Evolutionary conservation across 495 filamentous ascomycete species (phyloP).

Genomic region (Neurospora hispaniola): DNA sequence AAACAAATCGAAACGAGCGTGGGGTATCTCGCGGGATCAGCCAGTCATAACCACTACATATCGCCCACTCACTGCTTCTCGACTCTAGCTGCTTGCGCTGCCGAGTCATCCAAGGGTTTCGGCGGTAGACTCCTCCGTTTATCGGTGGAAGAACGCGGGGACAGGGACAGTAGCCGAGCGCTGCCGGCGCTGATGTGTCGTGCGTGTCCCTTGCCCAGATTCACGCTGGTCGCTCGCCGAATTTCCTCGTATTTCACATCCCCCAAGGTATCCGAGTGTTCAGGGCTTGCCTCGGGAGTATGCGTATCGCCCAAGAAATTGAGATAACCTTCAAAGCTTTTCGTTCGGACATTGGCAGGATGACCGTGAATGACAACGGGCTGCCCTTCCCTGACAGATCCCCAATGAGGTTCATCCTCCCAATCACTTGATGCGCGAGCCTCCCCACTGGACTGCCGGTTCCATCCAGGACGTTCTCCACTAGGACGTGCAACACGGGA

Average conservation of each 20-base stretch:
- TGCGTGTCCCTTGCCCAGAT: slow-evolving; percentile 50
- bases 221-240: slow-evolving; percentile 54
- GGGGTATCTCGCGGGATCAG: not conserved
- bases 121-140: slow-evolving; percentile 18
- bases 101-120: slow-evolving; percentile 1
- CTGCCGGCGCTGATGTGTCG: slow-evolving; percentile 67
- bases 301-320: slow-evolving; percentile 35
- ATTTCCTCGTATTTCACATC: slow-evolving; percentile 34
- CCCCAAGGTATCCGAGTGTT: slow-evolving; percentile 2
- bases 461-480: slow-evolving; percentile 40
- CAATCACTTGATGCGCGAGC: slow-evolving; percentile 37
- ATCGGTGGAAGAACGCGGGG: slow-evolving; percentile 37
- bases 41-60: not conserved
- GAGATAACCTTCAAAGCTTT: slow-evolving; percentile 53
- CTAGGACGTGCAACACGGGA: slow-evolving; percentile 43
- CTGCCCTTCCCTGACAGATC: slow-evolving; percentile 26
- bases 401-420: slow-evolving; percentile 35
- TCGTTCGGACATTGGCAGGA: slow-evolving; percentile 18
- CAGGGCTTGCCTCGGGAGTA: slow-evolving; percentile 18
- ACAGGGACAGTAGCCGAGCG: slow-evolving; percentile 57
- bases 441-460: slow-evolving; percentile 36
- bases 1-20: not conserved
- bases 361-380: slow-evolving; percentile 29
- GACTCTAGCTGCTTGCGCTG: not conserved
- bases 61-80: not conserved